phyloP scores from a whole-genome alignment of 1,139 yeast species.

The Saccharomycopsis hybrid region DNA sequence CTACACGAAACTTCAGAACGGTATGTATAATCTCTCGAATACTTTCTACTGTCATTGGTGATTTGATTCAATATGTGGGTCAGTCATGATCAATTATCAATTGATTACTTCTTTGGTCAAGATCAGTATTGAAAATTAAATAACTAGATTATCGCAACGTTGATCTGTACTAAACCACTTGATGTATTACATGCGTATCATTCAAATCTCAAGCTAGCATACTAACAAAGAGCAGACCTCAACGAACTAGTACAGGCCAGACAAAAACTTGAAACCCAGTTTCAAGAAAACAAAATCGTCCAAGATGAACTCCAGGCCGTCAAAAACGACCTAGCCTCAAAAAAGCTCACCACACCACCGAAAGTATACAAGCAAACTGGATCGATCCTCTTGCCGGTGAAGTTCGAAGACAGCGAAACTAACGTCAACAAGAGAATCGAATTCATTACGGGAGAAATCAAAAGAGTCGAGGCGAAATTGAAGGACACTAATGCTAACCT shows the following conservation, averaged over 20 bases:
- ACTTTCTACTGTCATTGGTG: too few relatives aligned
- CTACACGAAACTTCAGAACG: conserved; percentile 15
- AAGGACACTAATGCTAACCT: conserved; percentile 44
- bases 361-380: conserved; percentile 87
- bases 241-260: conserved; percentile 50
- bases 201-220: too few relatives aligned
- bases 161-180: too few relatives aligned
- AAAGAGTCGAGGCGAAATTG: conserved; percentile 57
- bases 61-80: too few relatives aligned
- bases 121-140: too few relatives aligned
- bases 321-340: conserved; percentile 44
- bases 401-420: conserved; percentile 66
- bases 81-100: too few relatives aligned
- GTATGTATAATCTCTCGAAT: conserved; percentile 3
- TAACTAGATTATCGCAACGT: too few relatives aligned
- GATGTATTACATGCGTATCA: too few relatives aligned
- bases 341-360: conserved; percentile 36
- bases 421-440: conserved; percentile 87
- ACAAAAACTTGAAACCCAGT: conserved; percentile 69
- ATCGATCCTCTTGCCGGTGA: conserved; percentile 87
- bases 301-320: conserved; percentile 65
- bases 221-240: conserved; percentile 5
- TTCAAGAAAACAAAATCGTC: conserved; percentile 91
- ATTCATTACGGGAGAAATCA: conserved; percentile 73
- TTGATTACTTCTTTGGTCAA: too few relatives aligned